Evolutionary conservation across 345 rosid species (phyloP).

Genomic region (Syzygium oleosum): DNA sequence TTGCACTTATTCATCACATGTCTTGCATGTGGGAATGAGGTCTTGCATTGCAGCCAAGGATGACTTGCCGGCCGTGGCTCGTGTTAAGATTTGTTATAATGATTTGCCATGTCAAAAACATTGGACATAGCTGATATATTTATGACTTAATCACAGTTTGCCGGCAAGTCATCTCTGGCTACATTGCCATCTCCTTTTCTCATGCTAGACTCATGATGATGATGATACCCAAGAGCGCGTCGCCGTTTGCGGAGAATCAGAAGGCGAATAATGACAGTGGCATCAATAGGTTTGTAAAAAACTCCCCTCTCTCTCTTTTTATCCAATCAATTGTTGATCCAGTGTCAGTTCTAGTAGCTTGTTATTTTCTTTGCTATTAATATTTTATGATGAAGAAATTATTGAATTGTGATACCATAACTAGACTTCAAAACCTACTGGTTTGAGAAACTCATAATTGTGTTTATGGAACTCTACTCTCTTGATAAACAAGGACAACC

Average conservation of each 20-base stretch:
- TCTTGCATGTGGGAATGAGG: slow-evolving; percentile 54
- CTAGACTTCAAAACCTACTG: neutral
- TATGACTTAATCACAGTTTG: neutral
- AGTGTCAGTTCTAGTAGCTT: neutral
- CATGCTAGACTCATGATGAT: slow-evolving; percentile 51
- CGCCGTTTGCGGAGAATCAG: neutral
- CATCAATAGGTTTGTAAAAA: neutral
- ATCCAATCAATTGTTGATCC: neutral
- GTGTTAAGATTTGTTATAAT: neutral
- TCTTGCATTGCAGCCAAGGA: slow-evolving; percentile 61
- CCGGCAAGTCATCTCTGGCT: slow-evolving; percentile 66
- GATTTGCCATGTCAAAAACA: too few species aligned
- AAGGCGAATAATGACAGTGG: neutral
- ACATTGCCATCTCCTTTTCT: slow-evolving; percentile 35
- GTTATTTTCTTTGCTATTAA: neutral
- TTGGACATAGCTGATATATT: neutral
- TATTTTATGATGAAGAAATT: neutral
- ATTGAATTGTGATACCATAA: neutral
- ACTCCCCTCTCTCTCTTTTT: neutral
- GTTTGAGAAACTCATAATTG: neutral
- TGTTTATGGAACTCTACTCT: neutral
- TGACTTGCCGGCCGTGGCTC: slow-evolving; percentile 56
- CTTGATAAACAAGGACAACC: neutral
- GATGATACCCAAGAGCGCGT: neutral
- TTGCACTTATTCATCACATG: slow-evolving; percentile 24